Evolutionary conservation across 208 protist genomes (phyloP).

Genomic region (Acanthamoeba healyi): DNA sequence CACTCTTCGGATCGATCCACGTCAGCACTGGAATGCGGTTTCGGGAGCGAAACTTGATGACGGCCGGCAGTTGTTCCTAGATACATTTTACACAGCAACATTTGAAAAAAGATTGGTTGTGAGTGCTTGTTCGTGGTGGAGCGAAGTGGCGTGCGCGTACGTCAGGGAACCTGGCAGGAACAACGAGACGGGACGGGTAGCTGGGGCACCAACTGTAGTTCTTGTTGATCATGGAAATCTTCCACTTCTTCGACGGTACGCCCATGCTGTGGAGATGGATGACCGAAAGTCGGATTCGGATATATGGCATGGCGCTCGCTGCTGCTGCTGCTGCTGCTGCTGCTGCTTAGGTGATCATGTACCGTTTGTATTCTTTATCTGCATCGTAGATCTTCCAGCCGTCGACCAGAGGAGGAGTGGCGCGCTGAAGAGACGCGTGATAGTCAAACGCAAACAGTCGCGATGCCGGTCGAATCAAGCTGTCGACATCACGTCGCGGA

Average conservation of each 20-base stretch:
- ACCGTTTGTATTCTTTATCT: slow-evolving; percentile 38
- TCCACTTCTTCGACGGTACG: slow-evolving; percentile 49
- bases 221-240: slow-evolving; percentile 72
- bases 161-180: slow-evolving; percentile 9
- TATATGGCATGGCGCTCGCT: no score
- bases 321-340: no score
- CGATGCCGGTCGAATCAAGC: background rate
- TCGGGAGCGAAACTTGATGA: slow-evolving; percentile 67
- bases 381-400: slow-evolving; percentile 74
- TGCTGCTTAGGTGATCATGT: no score
- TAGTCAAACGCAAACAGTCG: slow-evolving; percentile 65
- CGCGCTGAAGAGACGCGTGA: background rate
- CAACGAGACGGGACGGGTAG: slow-evolving; percentile 34
- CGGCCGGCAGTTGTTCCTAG: slow-evolving; percentile 1
- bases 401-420: slow-evolving; percentile 28
- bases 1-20: slow-evolving; percentile 68
- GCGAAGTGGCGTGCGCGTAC: background rate
- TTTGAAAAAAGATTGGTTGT: no score
- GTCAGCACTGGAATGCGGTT: slow-evolving; percentile 69
- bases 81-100: background rate
- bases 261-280: background rate
- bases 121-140: background rate
- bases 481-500: no score
- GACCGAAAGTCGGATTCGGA: background rate
- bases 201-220: slow-evolving; percentile 57